phyloP scores from a whole-genome alignment of 2,329 filamentous ascomycete genomes.

The Fusarium pseudonygamai region DNA sequence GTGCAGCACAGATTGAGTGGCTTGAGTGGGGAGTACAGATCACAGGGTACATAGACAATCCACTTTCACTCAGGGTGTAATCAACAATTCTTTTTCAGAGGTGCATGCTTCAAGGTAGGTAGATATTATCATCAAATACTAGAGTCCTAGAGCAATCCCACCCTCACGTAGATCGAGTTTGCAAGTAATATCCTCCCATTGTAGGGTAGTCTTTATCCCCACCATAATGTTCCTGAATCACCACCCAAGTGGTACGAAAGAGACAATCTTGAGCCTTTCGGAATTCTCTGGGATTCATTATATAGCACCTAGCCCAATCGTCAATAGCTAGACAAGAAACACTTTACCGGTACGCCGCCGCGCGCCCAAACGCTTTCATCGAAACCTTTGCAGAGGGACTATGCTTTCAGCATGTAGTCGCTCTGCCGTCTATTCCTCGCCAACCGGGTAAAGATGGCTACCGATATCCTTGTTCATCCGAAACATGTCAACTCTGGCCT shows the following conservation, averaged over 20 bases:
- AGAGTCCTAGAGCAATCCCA: background rate
- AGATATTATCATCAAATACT: background rate
- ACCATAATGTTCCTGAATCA: background rate
- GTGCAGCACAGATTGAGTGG: background rate
- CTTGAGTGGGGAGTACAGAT: background rate
- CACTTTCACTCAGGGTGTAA: background rate
- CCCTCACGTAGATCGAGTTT: background rate
- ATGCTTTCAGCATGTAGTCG: background rate
- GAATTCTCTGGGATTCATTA: background rate
- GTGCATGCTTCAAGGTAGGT: background rate
- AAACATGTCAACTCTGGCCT: constrained; percentile 95
- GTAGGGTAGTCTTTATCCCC: background rate
- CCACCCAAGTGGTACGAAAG: background rate
- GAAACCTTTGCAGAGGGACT: constrained; percentile 22
- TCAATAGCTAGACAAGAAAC: background rate
- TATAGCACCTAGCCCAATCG: constrained; percentile 1
- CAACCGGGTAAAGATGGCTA: constrained; percentile 86
- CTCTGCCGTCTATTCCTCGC: constrained; percentile 54
- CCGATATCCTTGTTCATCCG: constrained; percentile 98
- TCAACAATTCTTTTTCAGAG: background rate
- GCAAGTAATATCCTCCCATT: background rate
- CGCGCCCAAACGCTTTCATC: constrained; percentile 40
- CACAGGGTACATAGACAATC: background rate
- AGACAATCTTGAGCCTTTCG: background rate
- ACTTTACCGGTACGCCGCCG: constrained; percentile 42